Evolutionary conservation across 306 rosid species (phyloP).

Genomic region (Ormosia semicastrata): DNA sequence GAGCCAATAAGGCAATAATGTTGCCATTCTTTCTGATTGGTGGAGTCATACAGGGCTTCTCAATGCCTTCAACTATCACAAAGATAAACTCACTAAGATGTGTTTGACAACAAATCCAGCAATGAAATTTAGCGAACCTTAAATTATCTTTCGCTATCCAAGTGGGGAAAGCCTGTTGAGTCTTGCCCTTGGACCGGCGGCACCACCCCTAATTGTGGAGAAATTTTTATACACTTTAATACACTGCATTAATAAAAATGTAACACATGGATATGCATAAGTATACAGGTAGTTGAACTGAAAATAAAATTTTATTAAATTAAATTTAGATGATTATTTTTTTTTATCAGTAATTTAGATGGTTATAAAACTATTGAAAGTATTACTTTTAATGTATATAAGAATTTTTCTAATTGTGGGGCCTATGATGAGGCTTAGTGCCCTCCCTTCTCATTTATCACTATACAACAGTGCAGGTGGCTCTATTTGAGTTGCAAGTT

Average conservation of each 20-base stretch:
- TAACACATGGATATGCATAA: too few species aligned
- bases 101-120: conserved; percentile 10
- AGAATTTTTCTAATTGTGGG: not conserved
- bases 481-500: not conserved
- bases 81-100: not conserved
- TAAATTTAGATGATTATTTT: too few species aligned
- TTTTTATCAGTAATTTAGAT: too few species aligned
- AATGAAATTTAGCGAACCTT: not conserved
- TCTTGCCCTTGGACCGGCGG: conserved; percentile 2
- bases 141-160: conserved; percentile 2
- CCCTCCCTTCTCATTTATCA: not conserved
- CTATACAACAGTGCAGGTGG: not conserved
- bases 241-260: too few species aligned
- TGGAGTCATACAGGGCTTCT: not conserved
- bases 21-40: not conserved
- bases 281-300: too few species aligned
- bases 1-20: not conserved
- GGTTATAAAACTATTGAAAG: too few species aligned
- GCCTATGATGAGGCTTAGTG: not conserved
- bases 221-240: too few species aligned
- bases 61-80: not conserved
- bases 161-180: not conserved
- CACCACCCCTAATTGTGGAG: not conserved
- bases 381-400: too few species aligned
- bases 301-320: too few species aligned